phyloP scores from a whole-genome alignment of 805 yeast species.

The Wickerhamomyces alni region DNA sequence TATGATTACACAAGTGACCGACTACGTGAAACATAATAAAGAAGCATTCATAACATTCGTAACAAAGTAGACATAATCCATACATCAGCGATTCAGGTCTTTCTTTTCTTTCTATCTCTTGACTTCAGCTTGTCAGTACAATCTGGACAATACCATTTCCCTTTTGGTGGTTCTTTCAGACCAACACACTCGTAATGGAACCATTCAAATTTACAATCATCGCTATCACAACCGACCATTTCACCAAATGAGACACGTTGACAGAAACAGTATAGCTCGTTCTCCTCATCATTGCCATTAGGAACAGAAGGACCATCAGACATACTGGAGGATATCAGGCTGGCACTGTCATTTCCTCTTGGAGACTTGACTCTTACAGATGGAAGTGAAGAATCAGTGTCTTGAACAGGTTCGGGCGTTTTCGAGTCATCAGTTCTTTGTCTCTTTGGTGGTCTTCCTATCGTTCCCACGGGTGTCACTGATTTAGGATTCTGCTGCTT shows the following conservation, averaged over 20 bases:
- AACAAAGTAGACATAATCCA: too few relatives aligned
- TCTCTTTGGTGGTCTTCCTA: slow-evolving; percentile 15
- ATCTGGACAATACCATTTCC: slow-evolving; percentile 91
- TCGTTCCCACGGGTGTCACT: slow-evolving; percentile 8
- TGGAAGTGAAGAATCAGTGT: neutral
- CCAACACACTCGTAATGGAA: slow-evolving; percentile 96
- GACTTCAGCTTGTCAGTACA: slow-evolving; percentile 42
- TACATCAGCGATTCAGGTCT: too few relatives aligned
- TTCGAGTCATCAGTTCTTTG: slow-evolving; percentile 16
- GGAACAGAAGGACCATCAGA: neutral
- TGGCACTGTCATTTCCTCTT: slow-evolving; percentile 3
- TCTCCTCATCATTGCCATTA: slow-evolving; percentile 51
- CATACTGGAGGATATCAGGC: neutral
- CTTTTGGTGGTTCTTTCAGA: slow-evolving; percentile 79
- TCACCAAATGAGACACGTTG: slow-evolving; percentile 92
- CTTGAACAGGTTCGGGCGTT: slow-evolving; percentile 12
- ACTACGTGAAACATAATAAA: neutral
- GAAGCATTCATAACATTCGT: too few relatives aligned
- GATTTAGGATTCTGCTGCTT: slow-evolving; percentile 6
- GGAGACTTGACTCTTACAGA: slow-evolving; percentile 4
- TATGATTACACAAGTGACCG: neutral
- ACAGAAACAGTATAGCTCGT: slow-evolving; percentile 80
- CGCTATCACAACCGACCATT: slow-evolving; percentile 95
- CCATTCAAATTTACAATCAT: slow-evolving; percentile 87
- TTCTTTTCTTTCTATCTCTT: slow-evolving; percentile 19